Evolutionary conservation across 2,329 filamentous ascomycete genomes (phyloP), one percentile per base, ranked within the genome.

Genomic region (Verticillium tricorpus): DNA sequence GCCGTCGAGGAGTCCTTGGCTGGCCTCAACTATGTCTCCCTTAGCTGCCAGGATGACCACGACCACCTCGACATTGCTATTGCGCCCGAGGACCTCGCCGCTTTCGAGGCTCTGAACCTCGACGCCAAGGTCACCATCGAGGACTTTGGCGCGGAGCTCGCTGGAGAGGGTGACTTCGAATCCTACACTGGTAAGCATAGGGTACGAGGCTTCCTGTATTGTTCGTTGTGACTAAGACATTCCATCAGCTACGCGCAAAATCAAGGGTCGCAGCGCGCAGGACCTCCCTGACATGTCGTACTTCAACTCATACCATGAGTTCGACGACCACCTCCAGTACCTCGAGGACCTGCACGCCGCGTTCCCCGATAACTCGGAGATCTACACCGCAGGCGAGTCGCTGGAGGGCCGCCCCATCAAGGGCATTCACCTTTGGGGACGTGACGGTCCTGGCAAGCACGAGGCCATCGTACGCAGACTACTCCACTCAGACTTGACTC

Each of bases 361-460:
- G 3, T 75, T 77, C 66, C 73, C 77, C n/a, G 63, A 62, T 17
- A 75, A 78, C 57, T 73, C 80, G 6, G 74, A 77, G 62, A 72
- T 80, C 31, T 72, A 82, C 19, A 73, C 72, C n/a, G 69, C 76
- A 5, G 80, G 80, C 17, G 74, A 68, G 37, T 80, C 78, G 5
- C 70, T 71, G 34, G 66, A 78, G 58, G 77, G 77, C 2, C 71
- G 76, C 34, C 58, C 71, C 63, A 91, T 92, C 62, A 82, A 82
- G 31, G 89, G 85, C 35, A 67, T 83, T 56, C 80, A 82, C 64
- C 73, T 83, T 65, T 81, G 73, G 67, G 80, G 80, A 67, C 4
- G 71, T 72, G 11, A 72, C 70, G 58, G 75, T 75, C 40, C 67
- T 64, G 39, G 79, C 78, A 66, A 77, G 78, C 39, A 74, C 69